Base-by-base conservation (phyloP, 2,329 filamentous ascomycete genomes). In the Fusarium concolor region DNA sequence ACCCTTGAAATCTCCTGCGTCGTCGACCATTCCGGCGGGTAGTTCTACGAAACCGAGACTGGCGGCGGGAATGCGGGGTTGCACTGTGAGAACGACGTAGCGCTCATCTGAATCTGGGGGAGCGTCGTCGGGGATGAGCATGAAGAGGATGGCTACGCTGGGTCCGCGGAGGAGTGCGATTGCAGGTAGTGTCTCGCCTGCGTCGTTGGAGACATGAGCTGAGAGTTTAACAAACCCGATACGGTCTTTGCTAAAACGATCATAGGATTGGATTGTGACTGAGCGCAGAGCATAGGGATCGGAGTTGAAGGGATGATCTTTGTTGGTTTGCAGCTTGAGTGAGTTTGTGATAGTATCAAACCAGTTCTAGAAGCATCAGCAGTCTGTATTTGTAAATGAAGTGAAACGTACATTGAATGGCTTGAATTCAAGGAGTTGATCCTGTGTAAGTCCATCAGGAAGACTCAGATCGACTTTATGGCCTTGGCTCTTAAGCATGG, bases 121-220 rank as follows among this genome's bases (percentile, higher is more conserved):
- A 2, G 70, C 76, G 71, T 88, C 86, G 47, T 87, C 83, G 0
- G 86, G 86, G 10, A 86, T 69, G 10, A 87, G 80, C 71, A 87
- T 81, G 28, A 88, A 81, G 10, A 90, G 81, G 83, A 90, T 86
- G 24, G 82, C 87, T 42, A 90, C 87, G 71, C 83, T 85, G n/a
- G 86, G 83, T 0, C 88, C 88, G 37, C 88, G 83, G 3, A 90
- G 80, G 61, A 90, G 86, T 0, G 87, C 80, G 3, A 79, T 79
- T 6, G 85, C 86, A 0, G 87, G 86, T 1, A 90, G 80, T 1
- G 70, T 75, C 66, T 87, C 84, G 55, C 82, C 83, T 0, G 77
- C 77, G 2, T 66, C 57, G 68, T 87, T 89, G 60, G 77, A 76
- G 2, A 89, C 79, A 3, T 76, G 69, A 9, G 86, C 83, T 4